phyloP scores from a whole-genome alignment of 352 stramenopile species.

The Phytopythium aichiense region DNA sequence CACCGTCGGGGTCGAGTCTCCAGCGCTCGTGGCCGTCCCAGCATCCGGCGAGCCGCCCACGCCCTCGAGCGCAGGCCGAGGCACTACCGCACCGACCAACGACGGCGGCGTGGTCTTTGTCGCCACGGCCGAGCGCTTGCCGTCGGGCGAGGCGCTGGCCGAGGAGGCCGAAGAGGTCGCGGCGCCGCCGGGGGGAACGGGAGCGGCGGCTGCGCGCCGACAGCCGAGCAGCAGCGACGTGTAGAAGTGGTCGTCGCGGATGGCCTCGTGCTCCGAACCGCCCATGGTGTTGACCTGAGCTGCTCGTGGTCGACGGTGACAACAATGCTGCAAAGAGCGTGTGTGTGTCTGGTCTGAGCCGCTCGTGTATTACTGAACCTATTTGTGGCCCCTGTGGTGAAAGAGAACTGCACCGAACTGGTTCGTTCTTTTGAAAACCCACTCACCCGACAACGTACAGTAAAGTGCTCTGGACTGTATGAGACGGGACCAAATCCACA shows the following conservation, averaged over 20 bases:
- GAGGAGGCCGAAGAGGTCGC: neutral
- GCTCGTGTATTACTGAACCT: too few species aligned
- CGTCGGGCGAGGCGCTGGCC: neutral
- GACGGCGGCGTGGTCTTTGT: neutral
- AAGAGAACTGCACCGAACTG: too few species aligned
- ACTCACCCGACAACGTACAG: too few species aligned
- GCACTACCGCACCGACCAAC: neutral
- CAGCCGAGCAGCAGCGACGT: conserved; percentile 20
- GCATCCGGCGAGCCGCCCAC: neutral
- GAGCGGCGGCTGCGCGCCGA: conserved; percentile 3
- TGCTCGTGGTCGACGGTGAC: too few species aligned
- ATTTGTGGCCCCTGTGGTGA: too few species aligned
- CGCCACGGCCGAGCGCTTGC: neutral
- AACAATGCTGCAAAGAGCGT: too few species aligned
- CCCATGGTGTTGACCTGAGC: neutral
- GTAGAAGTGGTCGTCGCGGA: conserved; percentile 27
- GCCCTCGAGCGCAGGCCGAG: neutral
- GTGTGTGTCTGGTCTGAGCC: too few species aligned
- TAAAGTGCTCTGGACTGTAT: too few species aligned
- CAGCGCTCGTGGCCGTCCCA: neutral
- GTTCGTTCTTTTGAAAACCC: too few species aligned
- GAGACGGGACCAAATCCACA: too few species aligned
- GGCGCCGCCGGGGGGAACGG: neutral
- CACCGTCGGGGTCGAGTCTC: neutral
- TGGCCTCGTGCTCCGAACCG: conserved; percentile 10